Conservation (phyloP, 805 yeast species). For the Yamadazyma scolyti region DNA sequence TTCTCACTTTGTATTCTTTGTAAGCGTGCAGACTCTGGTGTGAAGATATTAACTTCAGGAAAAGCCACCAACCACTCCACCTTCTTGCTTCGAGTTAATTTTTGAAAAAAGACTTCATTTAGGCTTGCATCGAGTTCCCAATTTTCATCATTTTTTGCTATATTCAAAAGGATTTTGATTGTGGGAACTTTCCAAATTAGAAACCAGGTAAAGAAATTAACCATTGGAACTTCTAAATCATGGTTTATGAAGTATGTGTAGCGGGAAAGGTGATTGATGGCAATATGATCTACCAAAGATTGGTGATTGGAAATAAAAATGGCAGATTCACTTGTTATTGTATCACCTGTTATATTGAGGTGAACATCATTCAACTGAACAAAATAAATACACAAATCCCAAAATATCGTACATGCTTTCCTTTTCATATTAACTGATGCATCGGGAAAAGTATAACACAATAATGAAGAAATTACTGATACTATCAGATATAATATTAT, state of each 20-base stretch:
- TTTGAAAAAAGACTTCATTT: constrained; percentile 31
- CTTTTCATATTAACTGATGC: constrained; percentile 15
- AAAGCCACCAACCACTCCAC: constrained; percentile 67
- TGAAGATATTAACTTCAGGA: constrained; percentile 80
- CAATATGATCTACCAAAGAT: constrained; percentile 62
- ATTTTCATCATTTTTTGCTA: constrained; percentile 64
- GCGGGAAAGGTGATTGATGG: constrained; percentile 44
- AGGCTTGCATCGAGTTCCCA: constrained; percentile 50
- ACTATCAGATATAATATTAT: constrained; percentile 18
- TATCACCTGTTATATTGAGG: constrained; percentile 42
- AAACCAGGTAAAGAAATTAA: constrained; percentile 73
- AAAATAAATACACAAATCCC: constrained; percentile 27
- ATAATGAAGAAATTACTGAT: constrained; percentile 12
- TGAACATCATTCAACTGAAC: constrained; percentile 34
- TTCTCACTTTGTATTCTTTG: constrained; percentile 56
- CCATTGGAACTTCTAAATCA: constrained; percentile 28
- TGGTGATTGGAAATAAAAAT: constrained; percentile 57
- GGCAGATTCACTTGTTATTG: constrained; percentile 31
- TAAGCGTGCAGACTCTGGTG: constrained; percentile 40
- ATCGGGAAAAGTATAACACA: constrained; percentile 16
- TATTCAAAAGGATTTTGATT: constrained; percentile 40
- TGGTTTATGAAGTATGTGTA: constrained; percentile 15
- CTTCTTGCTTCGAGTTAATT: constrained; percentile 30
- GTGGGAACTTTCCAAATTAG: constrained; percentile 60
- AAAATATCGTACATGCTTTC: constrained; percentile 17